Evolutionary conservation across 2,329 filamentous ascomycete species (phyloP).

Genomic region (Apiospora saccharicola): DNA sequence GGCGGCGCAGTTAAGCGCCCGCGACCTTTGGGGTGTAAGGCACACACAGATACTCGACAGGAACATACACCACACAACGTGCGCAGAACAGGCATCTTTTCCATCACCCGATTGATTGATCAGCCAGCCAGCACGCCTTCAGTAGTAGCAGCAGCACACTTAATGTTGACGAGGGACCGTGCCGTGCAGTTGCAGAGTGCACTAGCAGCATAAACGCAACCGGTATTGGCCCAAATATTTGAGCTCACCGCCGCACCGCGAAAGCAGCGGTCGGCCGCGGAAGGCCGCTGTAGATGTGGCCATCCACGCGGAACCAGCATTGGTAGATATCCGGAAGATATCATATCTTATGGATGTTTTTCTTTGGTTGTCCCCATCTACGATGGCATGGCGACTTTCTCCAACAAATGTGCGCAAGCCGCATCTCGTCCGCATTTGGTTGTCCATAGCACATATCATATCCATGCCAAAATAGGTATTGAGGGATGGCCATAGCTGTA

Average conservation of each 20-base stretch:
- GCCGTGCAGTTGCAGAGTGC: slow-evolving; percentile 5
- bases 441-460: background rate
- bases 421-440: background rate
- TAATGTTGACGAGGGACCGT: slow-evolving; percentile 3
- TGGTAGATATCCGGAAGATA: background rate
- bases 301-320: slow-evolving; percentile 23
- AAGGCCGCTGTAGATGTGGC: slow-evolving; percentile 25
- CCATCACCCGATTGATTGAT: slow-evolving; percentile 3
- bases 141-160: background rate
- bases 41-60: slow-evolving; percentile 9
- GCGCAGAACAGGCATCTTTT: background rate
- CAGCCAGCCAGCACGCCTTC: background rate
- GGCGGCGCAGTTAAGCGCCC: slow-evolving; percentile 35
- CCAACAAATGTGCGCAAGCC: background rate
- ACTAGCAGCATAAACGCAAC: slow-evolving; percentile 3
- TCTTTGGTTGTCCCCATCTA: slow-evolving; percentile 1
- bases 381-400: background rate
- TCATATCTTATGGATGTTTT: slow-evolving; percentile 1
- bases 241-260: slow-evolving; percentile 20
- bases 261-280: slow-evolving; percentile 20
- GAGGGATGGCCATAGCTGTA: background rate
- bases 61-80: slow-evolving; percentile 7
- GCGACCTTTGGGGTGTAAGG: slow-evolving; percentile 33
- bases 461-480: background rate
- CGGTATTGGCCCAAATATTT: slow-evolving; percentile 6